Conservation (phyloP, 768 basidiomycete genomes). For the Dioszegia hungarica region DNA sequence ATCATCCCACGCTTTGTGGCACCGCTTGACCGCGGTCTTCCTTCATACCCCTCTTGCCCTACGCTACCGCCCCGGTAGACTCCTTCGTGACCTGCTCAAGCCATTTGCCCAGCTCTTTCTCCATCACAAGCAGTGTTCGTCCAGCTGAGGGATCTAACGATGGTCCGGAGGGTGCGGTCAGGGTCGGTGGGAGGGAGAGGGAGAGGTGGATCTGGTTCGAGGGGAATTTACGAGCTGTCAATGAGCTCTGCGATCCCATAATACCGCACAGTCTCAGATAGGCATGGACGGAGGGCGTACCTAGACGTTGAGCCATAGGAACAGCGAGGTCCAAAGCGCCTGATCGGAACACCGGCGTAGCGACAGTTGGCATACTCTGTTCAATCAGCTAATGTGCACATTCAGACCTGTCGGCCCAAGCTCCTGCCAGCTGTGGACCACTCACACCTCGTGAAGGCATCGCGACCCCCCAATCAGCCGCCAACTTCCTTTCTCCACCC, state of each 20-base stretch:
- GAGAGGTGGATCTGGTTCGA: constrained; percentile 38
- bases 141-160: constrained; percentile 32
- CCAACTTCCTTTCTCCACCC: constrained; percentile 21
- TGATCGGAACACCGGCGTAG: constrained; percentile 34
- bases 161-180: constrained; percentile 27
- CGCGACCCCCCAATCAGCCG: constrained; percentile 37
- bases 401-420: too few relatives aligned
- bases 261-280: too few relatives aligned
- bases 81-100: constrained; percentile 18
- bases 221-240: constrained; percentile 34
- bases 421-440: too few relatives aligned
- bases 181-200: constrained; percentile 25
- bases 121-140: constrained; percentile 30
- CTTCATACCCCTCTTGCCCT: too few relatives aligned
- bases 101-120: constrained; percentile 40
- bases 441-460: constrained; percentile 40
- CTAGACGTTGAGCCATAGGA: constrained; percentile 36
- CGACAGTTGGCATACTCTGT: constrained; percentile 29
- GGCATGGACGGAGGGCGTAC: too few relatives aligned
- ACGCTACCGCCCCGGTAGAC: too few relatives aligned
- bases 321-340: constrained; percentile 26
- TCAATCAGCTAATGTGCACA: neutral
- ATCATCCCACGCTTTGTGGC: too few relatives aligned
- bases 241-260: neutral
- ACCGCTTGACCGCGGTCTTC: too few relatives aligned